These are phyloP conservation scores for Babesia bovis DNA, from an alignment of 169 alveolate species.

Conservation along the genomic window DNA sequence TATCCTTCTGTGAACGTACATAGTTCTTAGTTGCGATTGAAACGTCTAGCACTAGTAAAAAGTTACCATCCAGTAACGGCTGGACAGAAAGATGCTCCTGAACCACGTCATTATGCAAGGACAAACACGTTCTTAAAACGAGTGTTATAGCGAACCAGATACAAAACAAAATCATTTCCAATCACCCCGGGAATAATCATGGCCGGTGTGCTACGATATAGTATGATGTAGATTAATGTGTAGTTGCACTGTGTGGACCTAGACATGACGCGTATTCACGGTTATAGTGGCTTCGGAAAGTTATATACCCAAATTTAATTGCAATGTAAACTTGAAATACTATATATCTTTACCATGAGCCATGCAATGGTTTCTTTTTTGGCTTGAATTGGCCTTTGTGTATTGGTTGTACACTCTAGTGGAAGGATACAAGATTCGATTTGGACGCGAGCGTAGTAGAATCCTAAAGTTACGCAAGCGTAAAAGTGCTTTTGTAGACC, in stretches of 20 bases:
- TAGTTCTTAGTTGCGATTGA: background rate
- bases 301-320: background rate
- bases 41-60: conserved; percentile 30
- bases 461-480: conserved; percentile 48
- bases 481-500: conserved; percentile 47
- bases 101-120: conserved; percentile 3
- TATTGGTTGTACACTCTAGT: background rate
- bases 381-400: conserved; percentile 23
- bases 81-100: conserved; percentile 38
- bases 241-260: background rate
- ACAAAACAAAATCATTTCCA: background rate
- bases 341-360: background rate
- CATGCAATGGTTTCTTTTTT: conserved; percentile 39
- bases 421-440: conserved; percentile 52
- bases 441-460: conserved; percentile 58
- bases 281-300: no score
- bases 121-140: background rate
- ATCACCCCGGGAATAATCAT: background rate
- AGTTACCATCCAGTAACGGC: conserved; percentile 46
- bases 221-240: background rate
- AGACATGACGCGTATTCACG: no score
- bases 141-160: conserved; percentile 6
- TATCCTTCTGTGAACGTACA: conserved; percentile 11
- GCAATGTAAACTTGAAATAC: background rate
- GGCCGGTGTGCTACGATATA: background rate